Percentiles rank a stretch among this genome's conserved stretches.
Conservation (phyloP, 2,329 filamentous ascomycete species). For the Fusarium metavorans region DNA sequence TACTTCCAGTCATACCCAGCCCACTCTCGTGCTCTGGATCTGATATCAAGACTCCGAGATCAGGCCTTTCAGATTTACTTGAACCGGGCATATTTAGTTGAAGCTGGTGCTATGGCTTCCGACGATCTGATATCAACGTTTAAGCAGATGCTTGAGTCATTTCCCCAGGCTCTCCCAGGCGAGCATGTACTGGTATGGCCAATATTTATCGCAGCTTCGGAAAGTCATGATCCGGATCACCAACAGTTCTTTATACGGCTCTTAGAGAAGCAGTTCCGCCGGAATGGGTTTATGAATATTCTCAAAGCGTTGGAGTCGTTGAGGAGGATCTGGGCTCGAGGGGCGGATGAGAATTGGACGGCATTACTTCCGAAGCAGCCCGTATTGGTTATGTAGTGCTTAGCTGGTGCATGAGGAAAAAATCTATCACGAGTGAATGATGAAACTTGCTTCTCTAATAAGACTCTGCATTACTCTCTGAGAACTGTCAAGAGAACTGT, state of each 20-base stretch:
- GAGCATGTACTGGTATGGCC: constrained; percentile 42
- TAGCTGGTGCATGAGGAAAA: background rate
- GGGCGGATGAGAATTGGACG: constrained; percentile 33
- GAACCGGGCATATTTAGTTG: constrained; percentile 8
- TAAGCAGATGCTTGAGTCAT: constrained; percentile 33
- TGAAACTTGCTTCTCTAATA: background rate
- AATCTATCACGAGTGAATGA: background rate
- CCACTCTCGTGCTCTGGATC: constrained; percentile 10
- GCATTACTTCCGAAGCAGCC: constrained; percentile 32
- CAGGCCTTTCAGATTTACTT: constrained; percentile 32
- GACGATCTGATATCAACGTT: constrained; percentile 53
- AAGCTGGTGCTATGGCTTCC: constrained; percentile 71
- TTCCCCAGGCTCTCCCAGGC: constrained; percentile 30
- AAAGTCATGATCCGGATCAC: constrained; percentile 32
- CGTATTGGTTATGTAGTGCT: constrained; percentile 41
- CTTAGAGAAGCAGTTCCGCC: constrained; percentile 25
- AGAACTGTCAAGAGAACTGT: background rate
- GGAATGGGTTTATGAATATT: constrained; percentile 41
- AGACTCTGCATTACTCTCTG: background rate
- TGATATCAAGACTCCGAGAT: constrained; percentile 14
- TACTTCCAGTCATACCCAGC: constrained; percentile 41
- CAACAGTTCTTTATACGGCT: constrained; percentile 31
- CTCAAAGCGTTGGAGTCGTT: constrained; percentile 35
- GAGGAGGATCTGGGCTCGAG: constrained; percentile 32
- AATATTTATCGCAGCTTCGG: constrained; percentile 42